Conservation (phyloP, 352 stramenopile species). For the Phytophthora agathidicida region DNA sequence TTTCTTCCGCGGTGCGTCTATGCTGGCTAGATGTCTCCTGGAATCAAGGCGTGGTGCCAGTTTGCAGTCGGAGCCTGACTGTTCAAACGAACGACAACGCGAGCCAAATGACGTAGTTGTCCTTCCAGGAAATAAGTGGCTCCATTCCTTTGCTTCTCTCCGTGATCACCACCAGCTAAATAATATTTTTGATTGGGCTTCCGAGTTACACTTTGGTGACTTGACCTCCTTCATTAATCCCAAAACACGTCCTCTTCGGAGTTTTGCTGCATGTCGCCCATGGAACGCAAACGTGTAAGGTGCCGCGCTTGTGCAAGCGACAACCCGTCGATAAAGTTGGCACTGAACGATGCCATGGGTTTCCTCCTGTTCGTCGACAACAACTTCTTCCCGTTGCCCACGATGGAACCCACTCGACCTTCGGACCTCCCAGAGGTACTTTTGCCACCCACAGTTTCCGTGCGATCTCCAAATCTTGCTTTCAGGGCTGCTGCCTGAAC, state of each 20-base stretch:
- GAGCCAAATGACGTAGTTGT: too few relatives aligned
- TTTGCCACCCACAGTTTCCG: constrained; percentile 12
- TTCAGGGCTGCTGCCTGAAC: constrained; percentile 25
- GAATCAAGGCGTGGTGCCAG: constrained; percentile 9
- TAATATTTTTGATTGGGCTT: too few relatives aligned
- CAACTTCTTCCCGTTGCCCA: constrained; percentile 9
- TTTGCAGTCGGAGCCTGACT: neutral
- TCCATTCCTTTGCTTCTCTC: too few relatives aligned
- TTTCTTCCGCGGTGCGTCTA: too few relatives aligned
- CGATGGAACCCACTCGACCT: constrained; percentile 17
- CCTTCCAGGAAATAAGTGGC: too few relatives aligned
- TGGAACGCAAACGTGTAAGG: constrained; percentile 33
- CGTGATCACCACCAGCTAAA: too few relatives aligned
- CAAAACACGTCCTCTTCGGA: constrained; percentile 33
- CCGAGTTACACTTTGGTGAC: neutral
- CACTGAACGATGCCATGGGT: constrained; percentile 29
- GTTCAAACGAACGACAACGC: too few relatives aligned
- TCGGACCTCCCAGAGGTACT: constrained; percentile 4
- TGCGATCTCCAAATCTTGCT: constrained; percentile 19
- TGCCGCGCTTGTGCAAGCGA: constrained; percentile 43
- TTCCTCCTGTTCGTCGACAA: constrained; percentile 34
- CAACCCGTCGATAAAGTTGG: constrained; percentile 38
- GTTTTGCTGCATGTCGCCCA: constrained; percentile 33
- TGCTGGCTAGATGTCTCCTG: neutral
- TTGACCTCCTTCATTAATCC: constrained; percentile 10